These are phyloP conservation scores for Penicillium capsulatum DNA, from an alignment of 2,329 filamentous ascomycete genomes.

Conservation along the genomic window DNA sequence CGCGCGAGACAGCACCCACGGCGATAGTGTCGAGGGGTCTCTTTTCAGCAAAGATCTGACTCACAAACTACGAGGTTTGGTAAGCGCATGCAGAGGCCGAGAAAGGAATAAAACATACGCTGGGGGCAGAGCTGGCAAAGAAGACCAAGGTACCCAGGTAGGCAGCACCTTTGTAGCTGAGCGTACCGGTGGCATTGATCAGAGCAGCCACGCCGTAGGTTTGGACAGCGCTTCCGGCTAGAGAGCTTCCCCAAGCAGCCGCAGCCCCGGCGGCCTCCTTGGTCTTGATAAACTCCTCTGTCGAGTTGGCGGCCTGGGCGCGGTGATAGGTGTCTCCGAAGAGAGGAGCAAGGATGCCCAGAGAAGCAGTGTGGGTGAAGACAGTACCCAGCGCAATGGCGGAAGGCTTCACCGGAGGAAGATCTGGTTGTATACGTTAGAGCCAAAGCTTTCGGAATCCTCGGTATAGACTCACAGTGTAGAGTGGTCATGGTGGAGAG, in stretches of 20 bases:
- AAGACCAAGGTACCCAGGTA: conserved; percentile 92
- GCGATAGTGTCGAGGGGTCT: conserved; percentile 85
- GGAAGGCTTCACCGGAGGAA: conserved; percentile 89
- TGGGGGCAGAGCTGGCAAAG: conserved; percentile 80
- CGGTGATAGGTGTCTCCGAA: conserved; percentile 94
- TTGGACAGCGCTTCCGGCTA: conserved; percentile 84
- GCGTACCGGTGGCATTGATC: conserved; percentile 89
- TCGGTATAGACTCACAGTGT: conserved; percentile 50
- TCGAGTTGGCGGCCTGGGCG: conserved; percentile 84
- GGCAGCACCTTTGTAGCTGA: conserved; percentile 94
- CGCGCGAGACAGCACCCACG: conserved; percentile 75
- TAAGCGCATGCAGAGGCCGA: not conserved
- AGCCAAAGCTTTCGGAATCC: no score
- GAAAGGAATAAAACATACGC: conserved; percentile 56
- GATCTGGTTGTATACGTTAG: conserved; percentile 55
- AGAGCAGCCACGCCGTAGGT: conserved; percentile 84
- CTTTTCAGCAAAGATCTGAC: conserved; percentile 85
- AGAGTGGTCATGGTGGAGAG: conserved; percentile 54
- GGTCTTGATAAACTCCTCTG: conserved; percentile 92
- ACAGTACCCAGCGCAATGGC: conserved; percentile 92
- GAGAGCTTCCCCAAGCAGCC: conserved; percentile 82
- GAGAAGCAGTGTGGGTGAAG: conserved; percentile 90
- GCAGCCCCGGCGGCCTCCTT: conserved; percentile 87
- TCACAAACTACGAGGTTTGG: conserved; percentile 62
- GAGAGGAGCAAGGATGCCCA: conserved; percentile 80